Conservation (phyloP, 345 rosid genomes). For the Bruguiera parviflora region DNA sequence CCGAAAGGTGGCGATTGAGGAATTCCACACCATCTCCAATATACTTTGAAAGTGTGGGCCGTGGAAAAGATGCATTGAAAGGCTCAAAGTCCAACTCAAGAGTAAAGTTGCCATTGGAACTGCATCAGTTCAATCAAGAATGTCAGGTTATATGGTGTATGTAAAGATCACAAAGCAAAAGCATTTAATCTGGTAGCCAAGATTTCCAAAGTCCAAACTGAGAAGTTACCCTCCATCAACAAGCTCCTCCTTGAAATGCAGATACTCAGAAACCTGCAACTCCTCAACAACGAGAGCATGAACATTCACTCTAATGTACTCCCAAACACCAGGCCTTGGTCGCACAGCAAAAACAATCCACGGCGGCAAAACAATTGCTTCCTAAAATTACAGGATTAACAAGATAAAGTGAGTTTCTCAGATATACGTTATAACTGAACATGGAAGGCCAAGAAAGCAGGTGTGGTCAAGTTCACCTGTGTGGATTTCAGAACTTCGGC, state of each 20-base stretch:
- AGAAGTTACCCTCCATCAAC: conserved; percentile 68
- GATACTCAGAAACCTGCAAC: conserved; percentile 65
- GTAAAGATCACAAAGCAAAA: neutral
- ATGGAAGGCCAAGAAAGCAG: neutral
- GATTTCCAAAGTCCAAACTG: neutral
- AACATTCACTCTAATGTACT: conserved; percentile 28
- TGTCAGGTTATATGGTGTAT: neutral
- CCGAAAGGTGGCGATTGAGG: conserved; percentile 86
- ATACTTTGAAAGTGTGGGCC: conserved; percentile 70
- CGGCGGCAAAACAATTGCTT: conserved; percentile 36
- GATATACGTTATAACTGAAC: neutral
- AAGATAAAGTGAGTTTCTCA: neutral
- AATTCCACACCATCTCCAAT: conserved; percentile 90
- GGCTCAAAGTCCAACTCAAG: conserved; percentile 93
- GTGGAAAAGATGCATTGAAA: conserved; percentile 71
- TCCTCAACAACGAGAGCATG: conserved; percentile 75
- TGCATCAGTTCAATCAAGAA: conserved; percentile 13
- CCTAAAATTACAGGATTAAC: conserved; percentile 7
- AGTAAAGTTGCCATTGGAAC: conserved; percentile 61
- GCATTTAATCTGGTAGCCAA: neutral
- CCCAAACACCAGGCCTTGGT: conserved; percentile 41
- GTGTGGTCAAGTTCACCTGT: conserved; percentile 44
- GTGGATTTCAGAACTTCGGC: conserved; percentile 60
- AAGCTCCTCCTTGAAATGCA: conserved; percentile 85
- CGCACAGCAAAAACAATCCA: conserved; percentile 35